Percentiles rank a stretch among this genome's conserved stretches.
These are phyloP conservation scores for Rhododendron simsii DNA, from an alignment of 148 eudicot species.

Conservation along the genomic window DNA sequence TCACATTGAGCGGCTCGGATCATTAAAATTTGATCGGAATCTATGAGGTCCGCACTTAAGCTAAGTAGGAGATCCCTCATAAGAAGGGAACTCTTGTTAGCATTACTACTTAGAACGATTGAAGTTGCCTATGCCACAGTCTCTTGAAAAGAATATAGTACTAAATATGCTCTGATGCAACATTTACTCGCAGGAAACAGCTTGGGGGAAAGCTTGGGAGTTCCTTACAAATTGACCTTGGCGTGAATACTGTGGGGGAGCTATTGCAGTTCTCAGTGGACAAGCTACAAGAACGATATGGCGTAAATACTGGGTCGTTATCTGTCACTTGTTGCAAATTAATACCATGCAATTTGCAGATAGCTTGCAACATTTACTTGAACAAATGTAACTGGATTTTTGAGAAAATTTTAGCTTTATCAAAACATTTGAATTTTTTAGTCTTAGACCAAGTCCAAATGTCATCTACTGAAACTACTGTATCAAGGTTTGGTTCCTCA, in stretches of 20 bases:
- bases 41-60: too few relatives aligned
- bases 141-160: background rate
- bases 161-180: constrained; percentile 3
- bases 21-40: too few relatives aligned
- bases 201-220: constrained; percentile 97
- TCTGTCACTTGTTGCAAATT: background rate
- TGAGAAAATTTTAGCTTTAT: background rate
- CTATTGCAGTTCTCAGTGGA: constrained; percentile 68
- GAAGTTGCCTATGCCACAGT: background rate
- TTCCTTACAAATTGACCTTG: constrained; percentile 70
- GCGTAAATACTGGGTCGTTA: constrained; percentile 80
- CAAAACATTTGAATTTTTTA: too few relatives aligned
- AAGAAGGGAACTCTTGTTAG: background rate
- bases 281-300: constrained; percentile 83
- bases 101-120: background rate
- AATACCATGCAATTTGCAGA: background rate
- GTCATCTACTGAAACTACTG: background rate
- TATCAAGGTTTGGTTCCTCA: background rate
- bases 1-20: too few relatives aligned
- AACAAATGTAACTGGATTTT: background rate
- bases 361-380: background rate
- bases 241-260: constrained; percentile 78
- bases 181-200: constrained; percentile 68
- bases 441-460: background rate
- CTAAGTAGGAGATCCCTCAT: too few relatives aligned